These are phyloP conservation scores for Picea abies DNA, from an alignment of 83 land plant genomes.

Conservation along the genomic window DNA sequence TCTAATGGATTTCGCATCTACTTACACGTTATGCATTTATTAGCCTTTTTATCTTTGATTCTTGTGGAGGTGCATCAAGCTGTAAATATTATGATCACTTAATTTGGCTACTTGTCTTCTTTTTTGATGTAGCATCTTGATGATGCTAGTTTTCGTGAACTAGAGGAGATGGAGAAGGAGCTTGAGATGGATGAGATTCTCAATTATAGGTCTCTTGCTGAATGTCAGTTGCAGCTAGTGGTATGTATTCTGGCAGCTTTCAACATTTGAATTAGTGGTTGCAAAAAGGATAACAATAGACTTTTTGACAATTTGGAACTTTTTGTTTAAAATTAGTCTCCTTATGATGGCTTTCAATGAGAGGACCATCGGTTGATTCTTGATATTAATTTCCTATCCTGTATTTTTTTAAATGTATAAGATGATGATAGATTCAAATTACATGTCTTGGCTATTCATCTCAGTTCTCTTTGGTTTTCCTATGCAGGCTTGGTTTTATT, in stretches of 20 bases:
- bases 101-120: background rate
- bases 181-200: constrained; percentile 88
- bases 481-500: background rate
- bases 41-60: background rate
- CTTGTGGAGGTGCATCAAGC: background rate
- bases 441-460: background rate
- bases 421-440: background rate
- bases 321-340: background rate
- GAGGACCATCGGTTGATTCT: background rate
- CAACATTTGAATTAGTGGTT: background rate
- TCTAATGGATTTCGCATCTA: background rate
- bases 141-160: constrained; percentile 38
- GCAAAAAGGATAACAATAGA: background rate
- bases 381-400: background rate
- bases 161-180: constrained; percentile 90
- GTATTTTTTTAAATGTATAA: background rate
- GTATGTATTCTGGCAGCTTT: constrained; percentile 15
- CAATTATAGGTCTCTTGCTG: constrained; percentile 78
- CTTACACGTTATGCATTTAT: background rate
- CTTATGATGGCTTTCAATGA: background rate
- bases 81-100: background rate
- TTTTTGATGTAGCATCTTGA: constrained; percentile 32
- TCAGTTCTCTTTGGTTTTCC: background rate
- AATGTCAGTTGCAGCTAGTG: constrained; percentile 58
- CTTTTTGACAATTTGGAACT: background rate